phyloP scores from a whole-genome alignment of 768 basidiomycete species.

The Tulasnella sp. region DNA sequence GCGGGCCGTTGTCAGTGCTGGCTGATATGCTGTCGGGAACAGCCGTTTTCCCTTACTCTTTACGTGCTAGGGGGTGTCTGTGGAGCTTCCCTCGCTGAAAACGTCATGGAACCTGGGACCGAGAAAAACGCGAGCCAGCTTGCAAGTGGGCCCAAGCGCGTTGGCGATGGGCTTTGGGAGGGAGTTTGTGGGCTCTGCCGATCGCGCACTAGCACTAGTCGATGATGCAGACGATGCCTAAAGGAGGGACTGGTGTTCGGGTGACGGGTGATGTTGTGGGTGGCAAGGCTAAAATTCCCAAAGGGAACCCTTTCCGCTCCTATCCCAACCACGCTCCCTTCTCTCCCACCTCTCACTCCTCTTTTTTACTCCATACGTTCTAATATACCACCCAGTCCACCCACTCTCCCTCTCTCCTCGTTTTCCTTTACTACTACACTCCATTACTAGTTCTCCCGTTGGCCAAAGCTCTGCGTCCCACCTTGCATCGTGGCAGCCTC shows the following conservation, averaged over 20 bases:
- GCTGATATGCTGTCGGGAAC: no score
- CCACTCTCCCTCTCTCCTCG: neutral
- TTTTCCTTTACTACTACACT: neutral
- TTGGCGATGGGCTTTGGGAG: neutral
- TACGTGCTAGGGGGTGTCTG: neutral
- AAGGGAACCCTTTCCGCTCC: neutral
- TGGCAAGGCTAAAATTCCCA: neutral
- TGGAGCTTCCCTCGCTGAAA: neutral
- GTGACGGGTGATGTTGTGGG: neutral
- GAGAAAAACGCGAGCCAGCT: no score
- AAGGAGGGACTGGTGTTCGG: neutral
- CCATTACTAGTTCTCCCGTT: neutral
- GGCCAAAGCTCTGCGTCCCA: neutral
- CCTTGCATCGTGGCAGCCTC: conserved; percentile 6
- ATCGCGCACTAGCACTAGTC: neutral
- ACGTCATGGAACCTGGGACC: no score
- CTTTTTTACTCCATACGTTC: conserved; percentile 18
- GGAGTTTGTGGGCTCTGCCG: neutral
- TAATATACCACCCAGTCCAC: neutral
- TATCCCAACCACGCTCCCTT: neutral
- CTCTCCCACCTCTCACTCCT: conserved; percentile 5
- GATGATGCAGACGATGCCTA: neutral
- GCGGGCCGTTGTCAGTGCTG: no score
- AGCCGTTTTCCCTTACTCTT: no score
- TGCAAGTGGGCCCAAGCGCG: neutral